Evolutionary conservation across 2,329 filamentous ascomycete genomes (phyloP), one percentile per base, ranked within the genome.

Genomic region (Fusarium nodosum): DNA sequence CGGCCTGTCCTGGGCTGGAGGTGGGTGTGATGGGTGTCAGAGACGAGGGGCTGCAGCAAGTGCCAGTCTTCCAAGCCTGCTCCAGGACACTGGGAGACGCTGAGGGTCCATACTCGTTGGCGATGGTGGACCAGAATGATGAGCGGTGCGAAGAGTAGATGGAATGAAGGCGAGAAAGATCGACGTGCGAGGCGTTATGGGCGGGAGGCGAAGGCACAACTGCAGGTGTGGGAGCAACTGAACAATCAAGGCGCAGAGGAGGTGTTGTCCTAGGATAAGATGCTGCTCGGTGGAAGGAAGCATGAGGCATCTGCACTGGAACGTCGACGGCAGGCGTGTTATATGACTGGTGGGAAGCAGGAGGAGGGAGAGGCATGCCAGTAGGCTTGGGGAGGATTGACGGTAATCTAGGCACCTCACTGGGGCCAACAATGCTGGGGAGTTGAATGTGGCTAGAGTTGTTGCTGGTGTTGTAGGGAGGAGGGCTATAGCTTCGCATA

Each of bases 111-210:
- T 94, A 94, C 73, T 93, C 91, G 28, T 87, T 82, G 31, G 91
- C 91, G 36, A 95, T 86, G 48, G 87, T 84, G 34, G 86, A 83
- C 92, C 92, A 95, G 81, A 95, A 94, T 11, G 87, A 86, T 52
- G 85, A 83, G 44, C 91, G 88, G 79, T 93, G 91, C 10, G 86
- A 82, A 54, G 89, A 86, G 79, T 94, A 94, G 71, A 94, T 87
- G 64, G 86, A 84, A 48, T 88, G 86, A 26, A 95, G 88, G 48
- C 91, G 90, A 30, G 85, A 82, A 74, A 89, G 84, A 77, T 93
- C 89, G 67, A 91, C 84, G 66, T 84, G 82, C 64, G 82, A 76
- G 46, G 79, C 73, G 16, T 75, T 75, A 66, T 78, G 78, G 62
- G 78, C 72, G 16, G 73, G 66, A 30, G 73, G 62, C 2, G 76